phyloP scores from a whole-genome alignment of 768 basidiomycete species.

The Floccularia luteovirens region DNA sequence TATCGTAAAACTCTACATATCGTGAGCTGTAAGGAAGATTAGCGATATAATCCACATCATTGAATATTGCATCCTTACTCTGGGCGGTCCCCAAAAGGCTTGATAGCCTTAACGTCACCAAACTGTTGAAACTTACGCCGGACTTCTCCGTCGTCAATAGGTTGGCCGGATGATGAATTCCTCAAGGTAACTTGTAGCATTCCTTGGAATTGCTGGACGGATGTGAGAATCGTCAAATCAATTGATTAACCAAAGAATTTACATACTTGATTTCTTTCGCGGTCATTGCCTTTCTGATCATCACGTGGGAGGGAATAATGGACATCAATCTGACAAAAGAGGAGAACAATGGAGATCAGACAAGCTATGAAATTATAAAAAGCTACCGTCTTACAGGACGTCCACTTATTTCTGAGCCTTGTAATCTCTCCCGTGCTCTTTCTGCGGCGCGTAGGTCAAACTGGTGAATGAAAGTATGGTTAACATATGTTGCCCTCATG shows the following conservation, averaged over 20 bases:
- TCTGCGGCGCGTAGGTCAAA: slow-evolving; percentile 92
- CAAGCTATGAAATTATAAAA: not conserved
- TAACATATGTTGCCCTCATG: slow-evolving; percentile 5
- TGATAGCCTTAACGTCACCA: slow-evolving; percentile 84
- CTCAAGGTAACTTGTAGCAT: slow-evolving; percentile 74
- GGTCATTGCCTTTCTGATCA: slow-evolving; percentile 62
- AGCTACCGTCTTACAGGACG: slow-evolving; percentile 73
- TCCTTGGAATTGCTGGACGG: slow-evolving; percentile 66
- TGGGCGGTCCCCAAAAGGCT: slow-evolving; percentile 50
- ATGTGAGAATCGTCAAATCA: not conserved
- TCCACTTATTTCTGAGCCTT: slow-evolving; percentile 82
- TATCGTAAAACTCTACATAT: slow-evolving; percentile 93
- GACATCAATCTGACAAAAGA: slow-evolving; percentile 77
- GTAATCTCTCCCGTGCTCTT: slow-evolving; percentile 82
- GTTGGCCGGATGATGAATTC: slow-evolving; percentile 57
- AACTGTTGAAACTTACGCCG: slow-evolving; percentile 81
- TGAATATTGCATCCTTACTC: slow-evolving; percentile 36
- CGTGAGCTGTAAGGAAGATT: slow-evolving; percentile 50
- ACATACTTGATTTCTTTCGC: slow-evolving; percentile 80
- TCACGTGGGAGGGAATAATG: slow-evolving; percentile 95
- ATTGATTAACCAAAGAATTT: not conserved
- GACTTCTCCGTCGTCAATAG: slow-evolving; percentile 81
- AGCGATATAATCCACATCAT: slow-evolving; percentile 4
- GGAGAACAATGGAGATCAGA: slow-evolving; percentile 14
- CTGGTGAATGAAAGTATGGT: slow-evolving; percentile 35